phyloP scores from a whole-genome alignment of 192 early-diverging fungal genomes.

The Entophlyctis helioformis region DNA sequence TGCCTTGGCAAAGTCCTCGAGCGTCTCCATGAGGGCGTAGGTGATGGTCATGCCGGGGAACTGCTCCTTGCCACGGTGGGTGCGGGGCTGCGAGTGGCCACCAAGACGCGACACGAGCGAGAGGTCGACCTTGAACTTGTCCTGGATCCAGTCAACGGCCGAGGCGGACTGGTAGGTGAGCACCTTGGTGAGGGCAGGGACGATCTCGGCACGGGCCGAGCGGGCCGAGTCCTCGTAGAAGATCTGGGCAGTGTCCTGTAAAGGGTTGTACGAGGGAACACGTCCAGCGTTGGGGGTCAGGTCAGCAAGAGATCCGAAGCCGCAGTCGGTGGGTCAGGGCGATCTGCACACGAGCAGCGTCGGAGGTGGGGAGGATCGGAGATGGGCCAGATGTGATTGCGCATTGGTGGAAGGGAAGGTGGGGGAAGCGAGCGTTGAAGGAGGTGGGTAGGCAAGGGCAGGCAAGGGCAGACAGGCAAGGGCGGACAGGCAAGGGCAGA shows the following conservation, averaged over 20 bases:
- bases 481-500: too few relatives aligned
- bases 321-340: too few relatives aligned
- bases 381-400: too few relatives aligned
- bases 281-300: too few relatives aligned
- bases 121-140: slow-evolving; percentile 79
- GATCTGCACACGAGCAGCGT: too few relatives aligned
- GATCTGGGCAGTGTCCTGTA: slow-evolving; percentile 65
- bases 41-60: slow-evolving; percentile 87
- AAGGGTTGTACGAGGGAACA: background rate
- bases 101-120: slow-evolving; percentile 78
- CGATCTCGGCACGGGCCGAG: slow-evolving; percentile 73
- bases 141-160: slow-evolving; percentile 88
- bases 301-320: too few relatives aligned
- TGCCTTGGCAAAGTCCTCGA: slow-evolving; percentile 57
- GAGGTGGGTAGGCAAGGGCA: too few relatives aligned
- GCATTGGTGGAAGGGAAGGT: too few relatives aligned
- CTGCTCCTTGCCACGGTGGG: slow-evolving; percentile 70
- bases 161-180: slow-evolving; percentile 73
- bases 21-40: slow-evolving; percentile 72
- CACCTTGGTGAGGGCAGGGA: slow-evolving; percentile 70
- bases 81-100: slow-evolving; percentile 88
- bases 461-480: too few relatives aligned
- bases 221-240: slow-evolving; percentile 81
- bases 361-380: too few relatives aligned
- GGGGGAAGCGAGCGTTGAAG: too few relatives aligned